Evolutionary conservation across 2,329 filamentous ascomycete genomes (phyloP).

Genomic region (Phoma sp.): DNA sequence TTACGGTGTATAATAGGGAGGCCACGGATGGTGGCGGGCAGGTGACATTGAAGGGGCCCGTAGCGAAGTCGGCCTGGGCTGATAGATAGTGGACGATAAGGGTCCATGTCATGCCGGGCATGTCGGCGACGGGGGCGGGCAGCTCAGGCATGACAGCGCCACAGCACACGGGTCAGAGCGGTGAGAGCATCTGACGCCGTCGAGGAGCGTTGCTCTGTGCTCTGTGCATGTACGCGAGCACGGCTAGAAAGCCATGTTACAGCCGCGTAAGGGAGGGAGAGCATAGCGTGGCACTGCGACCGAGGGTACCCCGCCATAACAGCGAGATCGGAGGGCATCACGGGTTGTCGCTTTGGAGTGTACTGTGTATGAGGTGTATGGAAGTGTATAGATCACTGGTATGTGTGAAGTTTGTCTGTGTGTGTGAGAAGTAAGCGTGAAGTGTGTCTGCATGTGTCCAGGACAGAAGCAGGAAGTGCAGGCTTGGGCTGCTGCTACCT

Average conservation of each 20-base stretch:
- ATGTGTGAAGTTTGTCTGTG: too few relatives aligned
- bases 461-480: not conserved
- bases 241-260: not conserved
- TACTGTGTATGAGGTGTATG: too few relatives aligned
- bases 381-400: not conserved
- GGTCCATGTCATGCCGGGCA: slow-evolving; percentile 1
- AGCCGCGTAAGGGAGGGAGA: not conserved
- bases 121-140: slow-evolving; percentile 8
- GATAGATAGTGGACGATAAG: slow-evolving; percentile 43
- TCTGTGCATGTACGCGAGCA: not conserved
- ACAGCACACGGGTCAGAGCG: not conserved
- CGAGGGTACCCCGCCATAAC: slow-evolving; percentile 28
- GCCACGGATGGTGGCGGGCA: slow-evolving; percentile 10
- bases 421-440: too few relatives aligned
- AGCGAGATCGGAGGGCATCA: slow-evolving; percentile 17
- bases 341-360: slow-evolving; percentile 20
- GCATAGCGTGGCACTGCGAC: not conserved
- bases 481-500: not conserved
- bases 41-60: slow-evolving; percentile 11
- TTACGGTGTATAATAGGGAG: slow-evolving; percentile 26
- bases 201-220: not conserved
- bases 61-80: slow-evolving; percentile 41
- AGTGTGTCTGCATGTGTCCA: too few relatives aligned
- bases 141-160: not conserved
- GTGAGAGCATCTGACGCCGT: slow-evolving; percentile 2